Percentiles rank a stretch among this genome's conserved stretches.
Evolutionary conservation across 768 basidiomycete species (phyloP).

Genomic region (Termitomyces sp.): DNA sequence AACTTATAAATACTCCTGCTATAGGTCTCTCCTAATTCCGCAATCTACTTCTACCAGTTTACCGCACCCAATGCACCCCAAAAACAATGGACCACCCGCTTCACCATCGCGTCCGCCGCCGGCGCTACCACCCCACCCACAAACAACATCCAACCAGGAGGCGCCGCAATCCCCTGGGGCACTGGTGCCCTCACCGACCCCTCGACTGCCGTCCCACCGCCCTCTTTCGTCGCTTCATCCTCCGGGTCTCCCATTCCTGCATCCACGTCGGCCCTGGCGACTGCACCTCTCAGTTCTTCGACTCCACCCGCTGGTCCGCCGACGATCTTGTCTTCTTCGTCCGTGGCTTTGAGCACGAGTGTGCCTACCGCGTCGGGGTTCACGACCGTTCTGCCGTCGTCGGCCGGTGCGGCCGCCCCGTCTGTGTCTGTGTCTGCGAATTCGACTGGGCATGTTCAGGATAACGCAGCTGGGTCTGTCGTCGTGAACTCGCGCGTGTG

Average conservation of each 20-base stretch:
- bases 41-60: conserved; percentile 83
- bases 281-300: not conserved
- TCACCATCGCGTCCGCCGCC: conserved; percentile 54
- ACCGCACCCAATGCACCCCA: conserved; percentile 31
- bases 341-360: not conserved
- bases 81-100: conserved; percentile 69
- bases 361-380: not conserved
- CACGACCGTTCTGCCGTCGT: not conserved
- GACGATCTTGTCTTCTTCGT: not conserved
- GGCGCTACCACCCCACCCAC: conserved; percentile 43
- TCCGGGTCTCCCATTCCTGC: not conserved
- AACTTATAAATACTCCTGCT: not conserved
- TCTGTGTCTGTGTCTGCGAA: conserved; percentile 3
- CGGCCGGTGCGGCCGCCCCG: not conserved
- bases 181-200: conserved; percentile 49
- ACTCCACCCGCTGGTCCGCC: not conserved
- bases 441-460: conserved; percentile 10
- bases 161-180: conserved; percentile 62
- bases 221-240: conserved; percentile 9
- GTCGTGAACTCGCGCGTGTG: conserved; percentile 13
- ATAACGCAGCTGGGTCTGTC: conserved; percentile 11
- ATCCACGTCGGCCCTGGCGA: not conserved
- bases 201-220: conserved; percentile 31
- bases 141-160: conserved; percentile 46
- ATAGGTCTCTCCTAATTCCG: conserved; percentile 56